Evolutionary conservation across 208 protist genomes (phyloP).

Genomic region (Angomonas desouzai): DNA sequence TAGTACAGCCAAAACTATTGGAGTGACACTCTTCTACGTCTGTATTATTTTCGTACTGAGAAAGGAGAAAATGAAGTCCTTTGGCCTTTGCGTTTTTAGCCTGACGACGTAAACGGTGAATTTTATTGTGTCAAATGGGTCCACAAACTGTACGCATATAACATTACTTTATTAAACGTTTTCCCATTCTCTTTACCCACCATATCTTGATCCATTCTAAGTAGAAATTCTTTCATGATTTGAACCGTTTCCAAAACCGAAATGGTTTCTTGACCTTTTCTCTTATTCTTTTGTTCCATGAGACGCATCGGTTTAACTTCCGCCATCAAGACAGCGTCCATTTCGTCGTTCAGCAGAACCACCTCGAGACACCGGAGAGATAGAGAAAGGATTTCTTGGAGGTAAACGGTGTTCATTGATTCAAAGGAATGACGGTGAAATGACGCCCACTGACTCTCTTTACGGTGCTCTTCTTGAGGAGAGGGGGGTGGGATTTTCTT

Average conservation of each 20-base stretch:
- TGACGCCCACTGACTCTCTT: neutral
- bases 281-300: neutral
- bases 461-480: neutral
- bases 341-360: neutral
- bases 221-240: neutral
- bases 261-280: neutral
- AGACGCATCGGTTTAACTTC: neutral
- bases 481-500: neutral
- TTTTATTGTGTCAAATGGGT: neutral
- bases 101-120: neutral
- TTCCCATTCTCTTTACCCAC: neutral
- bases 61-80: neutral
- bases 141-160: neutral
- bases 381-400: neutral
- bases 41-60: neutral
- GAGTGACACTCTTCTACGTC: neutral
- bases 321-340: neutral
- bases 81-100: neutral
- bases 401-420: neutral
- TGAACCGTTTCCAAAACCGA: neutral
- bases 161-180: neutral
- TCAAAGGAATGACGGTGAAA: neutral
- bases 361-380: neutral
- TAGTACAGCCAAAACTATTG: neutral
- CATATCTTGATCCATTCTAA: neutral